Conservation (phyloP, 2,329 filamentous ascomycete species). For the Orbilia quercus region DNA sequence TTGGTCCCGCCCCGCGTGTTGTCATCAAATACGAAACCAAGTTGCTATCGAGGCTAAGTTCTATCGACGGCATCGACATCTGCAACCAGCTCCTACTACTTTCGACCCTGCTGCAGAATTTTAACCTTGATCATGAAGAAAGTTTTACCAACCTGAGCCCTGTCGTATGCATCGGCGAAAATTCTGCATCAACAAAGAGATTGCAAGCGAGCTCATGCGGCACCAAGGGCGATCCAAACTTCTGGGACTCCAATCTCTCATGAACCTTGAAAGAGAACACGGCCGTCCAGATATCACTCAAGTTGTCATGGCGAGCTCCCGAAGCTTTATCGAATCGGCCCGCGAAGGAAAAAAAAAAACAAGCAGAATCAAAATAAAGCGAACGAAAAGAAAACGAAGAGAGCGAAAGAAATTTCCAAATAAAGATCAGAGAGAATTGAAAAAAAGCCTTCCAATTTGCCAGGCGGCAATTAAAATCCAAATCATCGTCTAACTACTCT, state of each 20-base stretch:
- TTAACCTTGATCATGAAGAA: constrained; percentile 7
- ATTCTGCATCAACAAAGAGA: constrained; percentile 34
- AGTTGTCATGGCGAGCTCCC: constrained; percentile 31
- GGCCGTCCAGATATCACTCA: constrained; percentile 30
- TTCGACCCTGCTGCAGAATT: too few relatives aligned
- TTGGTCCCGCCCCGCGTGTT: too few relatives aligned
- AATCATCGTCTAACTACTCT: constrained; percentile 3
- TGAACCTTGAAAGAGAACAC: constrained; percentile 12
- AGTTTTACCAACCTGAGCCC: background rate
- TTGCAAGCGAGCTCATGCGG: constrained; percentile 33
- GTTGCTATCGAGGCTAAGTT: too few relatives aligned
- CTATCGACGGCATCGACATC: background rate
- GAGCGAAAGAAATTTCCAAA: constrained; percentile 2
- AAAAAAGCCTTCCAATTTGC: constrained; percentile 27
- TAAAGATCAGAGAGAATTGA: constrained; percentile 2
- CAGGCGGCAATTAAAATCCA: constrained; percentile 32
- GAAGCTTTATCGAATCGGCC: constrained; percentile 8
- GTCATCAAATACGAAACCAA: too few relatives aligned
- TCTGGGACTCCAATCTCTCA: constrained; percentile 17
- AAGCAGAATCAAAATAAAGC: background rate
- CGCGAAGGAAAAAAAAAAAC: constrained; percentile 5
- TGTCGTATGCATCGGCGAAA: constrained; percentile 5
- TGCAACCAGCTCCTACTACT: too few relatives aligned
- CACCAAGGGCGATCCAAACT: constrained; percentile 21
- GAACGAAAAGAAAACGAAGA: background rate